Evolutionary conservation across 2,329 filamentous ascomycete genomes (phyloP), one percentile per base, ranked within the genome.

Genomic region (Emmonsiellopsis sp.): DNA sequence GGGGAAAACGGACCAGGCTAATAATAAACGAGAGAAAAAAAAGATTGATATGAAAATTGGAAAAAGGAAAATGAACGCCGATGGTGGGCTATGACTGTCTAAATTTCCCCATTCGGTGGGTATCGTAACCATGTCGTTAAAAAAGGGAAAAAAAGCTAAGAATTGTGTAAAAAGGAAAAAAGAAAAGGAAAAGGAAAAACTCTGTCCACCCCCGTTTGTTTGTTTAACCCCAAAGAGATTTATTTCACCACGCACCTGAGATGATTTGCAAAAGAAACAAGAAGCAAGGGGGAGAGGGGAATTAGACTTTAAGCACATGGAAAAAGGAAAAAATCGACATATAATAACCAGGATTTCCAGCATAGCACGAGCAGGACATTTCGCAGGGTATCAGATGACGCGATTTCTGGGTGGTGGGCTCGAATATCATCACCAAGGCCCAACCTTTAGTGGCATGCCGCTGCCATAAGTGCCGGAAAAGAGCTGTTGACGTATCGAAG

Each of bases 381-480:
- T 26, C 20, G 20, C 20, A 26, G 20, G 20, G 20, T 26, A 26
- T 26, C 1, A 26, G 20, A 26, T 26, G 20, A 26, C 20, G 20
- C 20, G 20, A 26, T 26, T 26, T 3, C 3, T 26, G 20, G 20
- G 3, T 26, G 20, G 20, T 1, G 20, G 20, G 26, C 35, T 38
- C 6, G 37, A 37, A 10, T 34, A 15, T 31, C 8, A 53, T 70
- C 72, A 81, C 78, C 78, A 81, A 7, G 74, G 76, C 32, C 80
- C 79, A 57, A 81, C 76, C 58, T 78, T 78, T 51, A 82, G 74
- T 35, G 78, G 75, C 30, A 75, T 68, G 51, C 76, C 76, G 55
- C 75, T 65, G 31, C 79, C 79, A 60, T 81, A 83, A 41, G 75
- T 81, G 55, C 76, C 81, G 55, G 71, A 79, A 52, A 81, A 66